Conservation (phyloP, 2,329 filamentous ascomycete genomes). For the Alternaria novae-zelandiae region DNA sequence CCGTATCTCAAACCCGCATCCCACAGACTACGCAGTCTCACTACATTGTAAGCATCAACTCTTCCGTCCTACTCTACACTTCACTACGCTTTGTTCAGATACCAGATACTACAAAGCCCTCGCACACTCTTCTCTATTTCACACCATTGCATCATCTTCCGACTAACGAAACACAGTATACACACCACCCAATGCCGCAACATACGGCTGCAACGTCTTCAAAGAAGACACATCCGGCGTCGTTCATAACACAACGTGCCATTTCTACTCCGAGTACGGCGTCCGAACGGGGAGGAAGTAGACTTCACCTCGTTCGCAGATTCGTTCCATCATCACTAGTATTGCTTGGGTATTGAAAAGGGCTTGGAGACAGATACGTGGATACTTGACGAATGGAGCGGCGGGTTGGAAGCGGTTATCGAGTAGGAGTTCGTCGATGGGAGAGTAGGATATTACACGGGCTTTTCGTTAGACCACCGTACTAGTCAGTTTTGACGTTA, state of each 20-base stretch:
- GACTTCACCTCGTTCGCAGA: not conserved
- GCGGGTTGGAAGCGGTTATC: not conserved
- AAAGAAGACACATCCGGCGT: constrained; percentile 70
- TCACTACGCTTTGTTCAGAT: no score
- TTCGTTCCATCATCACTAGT: not conserved
- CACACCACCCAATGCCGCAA: constrained; percentile 87
- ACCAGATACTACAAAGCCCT: no score
- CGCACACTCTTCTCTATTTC: no score
- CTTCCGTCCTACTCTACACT: constrained; percentile 7
- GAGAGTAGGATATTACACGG: not conserved
- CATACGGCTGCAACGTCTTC: constrained; percentile 81
- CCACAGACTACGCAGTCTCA: constrained; percentile 78
- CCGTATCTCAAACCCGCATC: constrained; percentile 76
- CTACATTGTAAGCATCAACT: constrained; percentile 66
- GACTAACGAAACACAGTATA: constrained; percentile 61
- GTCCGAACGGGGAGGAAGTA: constrained; percentile 1
- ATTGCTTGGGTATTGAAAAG: not conserved
- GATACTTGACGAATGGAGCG: not conserved
- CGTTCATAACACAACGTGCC: constrained; percentile 36
- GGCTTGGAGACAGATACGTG: not conserved
- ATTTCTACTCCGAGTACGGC: constrained; percentile 45
- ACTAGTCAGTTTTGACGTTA: not conserved
- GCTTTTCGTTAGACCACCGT: not conserved
- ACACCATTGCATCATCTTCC: not conserved
- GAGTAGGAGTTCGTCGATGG: not conserved